These are phyloP conservation scores for Bauhinia variegata DNA, from an alignment of 306 rosid genomes.

Conservation along the genomic window DNA sequence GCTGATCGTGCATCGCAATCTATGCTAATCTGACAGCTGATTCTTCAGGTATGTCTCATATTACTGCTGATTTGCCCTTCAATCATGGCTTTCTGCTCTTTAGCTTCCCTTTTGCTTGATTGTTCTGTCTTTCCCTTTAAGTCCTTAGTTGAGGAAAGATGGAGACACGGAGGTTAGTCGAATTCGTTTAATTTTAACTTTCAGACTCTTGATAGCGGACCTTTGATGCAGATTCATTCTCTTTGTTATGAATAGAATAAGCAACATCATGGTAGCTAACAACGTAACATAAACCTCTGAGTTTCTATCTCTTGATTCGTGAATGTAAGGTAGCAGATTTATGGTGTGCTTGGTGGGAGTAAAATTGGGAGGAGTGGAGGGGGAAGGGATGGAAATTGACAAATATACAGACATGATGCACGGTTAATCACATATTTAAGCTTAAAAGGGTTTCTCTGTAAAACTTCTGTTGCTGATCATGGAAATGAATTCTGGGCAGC, in stretches of 20 bases:
- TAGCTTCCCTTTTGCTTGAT: neutral
- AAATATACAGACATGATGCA: neutral
- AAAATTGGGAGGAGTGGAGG: too few relatives aligned
- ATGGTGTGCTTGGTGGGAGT: neutral
- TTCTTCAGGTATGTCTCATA: too few relatives aligned
- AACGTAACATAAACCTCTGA: conserved; percentile 25
- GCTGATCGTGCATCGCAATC: too few relatives aligned
- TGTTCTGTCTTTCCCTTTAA: neutral
- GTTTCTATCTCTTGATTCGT: neutral
- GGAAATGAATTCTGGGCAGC: neutral
- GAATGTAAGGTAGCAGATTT: neutral
- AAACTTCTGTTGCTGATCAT: neutral
- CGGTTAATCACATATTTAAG: neutral
- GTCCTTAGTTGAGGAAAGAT: neutral
- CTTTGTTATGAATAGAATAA: conserved; percentile 5
- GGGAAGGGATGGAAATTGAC: too few relatives aligned
- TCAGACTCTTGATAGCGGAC: neutral
- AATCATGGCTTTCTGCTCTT: neutral
- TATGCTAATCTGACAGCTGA: too few relatives aligned
- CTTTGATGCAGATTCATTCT: conserved; percentile 13
- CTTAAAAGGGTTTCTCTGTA: neutral
- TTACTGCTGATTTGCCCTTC: neutral
- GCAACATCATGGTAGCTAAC: neutral
- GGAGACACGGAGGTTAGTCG: neutral
- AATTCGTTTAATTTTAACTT: conserved; percentile 10